phyloP scores from a whole-genome alignment of 2,329 filamentous ascomycete species.

The Fusarium devonianum region DNA sequence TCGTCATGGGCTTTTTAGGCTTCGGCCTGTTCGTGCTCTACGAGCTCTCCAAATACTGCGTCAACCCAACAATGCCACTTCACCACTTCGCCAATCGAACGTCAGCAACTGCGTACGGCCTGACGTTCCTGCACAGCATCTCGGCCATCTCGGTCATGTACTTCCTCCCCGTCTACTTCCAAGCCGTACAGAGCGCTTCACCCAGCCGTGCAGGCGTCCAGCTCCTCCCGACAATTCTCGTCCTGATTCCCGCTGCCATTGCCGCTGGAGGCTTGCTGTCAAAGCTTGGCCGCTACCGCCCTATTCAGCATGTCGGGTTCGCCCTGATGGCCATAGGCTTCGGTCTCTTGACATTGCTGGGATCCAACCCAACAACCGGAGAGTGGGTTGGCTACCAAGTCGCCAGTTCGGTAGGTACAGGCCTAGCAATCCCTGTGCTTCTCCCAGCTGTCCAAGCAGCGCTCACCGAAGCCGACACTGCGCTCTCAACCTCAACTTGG shows the following conservation, averaged over 20 bases:
- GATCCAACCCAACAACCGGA: constrained; percentile 45
- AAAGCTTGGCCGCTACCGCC: constrained; percentile 44
- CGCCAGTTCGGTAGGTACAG: constrained; percentile 50
- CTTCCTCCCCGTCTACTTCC: constrained; percentile 59
- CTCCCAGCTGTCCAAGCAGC: constrained; percentile 54
- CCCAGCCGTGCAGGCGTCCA: constrained; percentile 46
- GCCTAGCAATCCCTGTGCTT: constrained; percentile 51
- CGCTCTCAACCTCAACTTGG: constrained; percentile 51
- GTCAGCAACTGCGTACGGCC: constrained; percentile 21
- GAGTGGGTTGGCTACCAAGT: constrained; percentile 54
- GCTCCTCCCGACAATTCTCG: constrained; percentile 39
- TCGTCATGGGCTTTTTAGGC: constrained; percentile 53
- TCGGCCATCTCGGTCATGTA: constrained; percentile 48
- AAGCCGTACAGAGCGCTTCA: constrained; percentile 47
- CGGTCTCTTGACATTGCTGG: constrained; percentile 53
- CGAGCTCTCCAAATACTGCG: constrained; percentile 39
- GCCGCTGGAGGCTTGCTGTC: constrained; percentile 39
- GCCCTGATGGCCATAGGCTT: constrained; percentile 48
- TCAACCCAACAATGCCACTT: constrained; percentile 51
- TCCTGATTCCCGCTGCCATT: constrained; percentile 40
- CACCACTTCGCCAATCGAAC: constrained; percentile 56
- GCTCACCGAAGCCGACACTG: constrained; percentile 47
- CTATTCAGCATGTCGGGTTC: constrained; percentile 46
- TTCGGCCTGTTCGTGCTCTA: constrained; percentile 48
- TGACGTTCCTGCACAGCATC: constrained; percentile 34